Percentiles rank a stretch among this genome's conserved stretches.
Evolutionary conservation across 2,329 filamentous ascomycete genomes (phyloP).

Genomic region (Graphiopsis chlorocephala): DNA sequence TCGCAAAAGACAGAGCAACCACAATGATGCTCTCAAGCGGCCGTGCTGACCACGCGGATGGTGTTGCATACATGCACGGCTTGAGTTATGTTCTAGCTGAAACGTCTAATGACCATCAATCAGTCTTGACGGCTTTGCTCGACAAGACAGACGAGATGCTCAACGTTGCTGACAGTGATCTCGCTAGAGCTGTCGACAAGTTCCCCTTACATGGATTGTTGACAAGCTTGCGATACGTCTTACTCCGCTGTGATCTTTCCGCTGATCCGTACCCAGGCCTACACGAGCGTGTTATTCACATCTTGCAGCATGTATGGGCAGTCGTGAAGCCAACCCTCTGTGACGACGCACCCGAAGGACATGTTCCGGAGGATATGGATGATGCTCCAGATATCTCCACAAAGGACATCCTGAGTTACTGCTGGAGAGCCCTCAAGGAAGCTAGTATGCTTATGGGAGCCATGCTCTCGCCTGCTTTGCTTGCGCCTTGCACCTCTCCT

Average conservation of each 20-base stretch:
- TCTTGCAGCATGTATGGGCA: slow-evolving; percentile 67
- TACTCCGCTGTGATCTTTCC: slow-evolving; percentile 6
- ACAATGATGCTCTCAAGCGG: slow-evolving; percentile 66
- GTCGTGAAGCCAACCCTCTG: slow-evolving; percentile 77
- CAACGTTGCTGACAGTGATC: slow-evolving; percentile 58
- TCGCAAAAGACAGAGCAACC: slow-evolving; percentile 41
- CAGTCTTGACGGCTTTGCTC: slow-evolving; percentile 24
- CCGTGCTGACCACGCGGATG: slow-evolving; percentile 88
- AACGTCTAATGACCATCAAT: neutral
- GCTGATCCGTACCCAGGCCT: slow-evolving; percentile 52
- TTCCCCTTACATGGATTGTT: slow-evolving; percentile 45
- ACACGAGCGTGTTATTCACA: neutral
- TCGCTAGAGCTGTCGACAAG: slow-evolving; percentile 58
- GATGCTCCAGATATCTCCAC: slow-evolving; percentile 70
- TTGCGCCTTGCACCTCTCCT: neutral
- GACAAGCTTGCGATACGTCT: slow-evolving; percentile 33
- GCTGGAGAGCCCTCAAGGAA: slow-evolving; percentile 92
- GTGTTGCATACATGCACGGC: slow-evolving; percentile 73
- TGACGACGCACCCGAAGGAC: slow-evolving; percentile 90
- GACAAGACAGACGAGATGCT: slow-evolving; percentile 64
- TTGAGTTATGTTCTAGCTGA: slow-evolving; percentile 56
- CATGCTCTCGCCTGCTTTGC: slow-evolving; percentile 8
- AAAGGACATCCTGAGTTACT: slow-evolving; percentile 90
- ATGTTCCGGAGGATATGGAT: slow-evolving; percentile 73
- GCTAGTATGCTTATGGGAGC: slow-evolving; percentile 62